Base-by-base conservation (phyloP, 495 filamentous ascomycete genomes). In the Penicillium waksmanii region DNA sequence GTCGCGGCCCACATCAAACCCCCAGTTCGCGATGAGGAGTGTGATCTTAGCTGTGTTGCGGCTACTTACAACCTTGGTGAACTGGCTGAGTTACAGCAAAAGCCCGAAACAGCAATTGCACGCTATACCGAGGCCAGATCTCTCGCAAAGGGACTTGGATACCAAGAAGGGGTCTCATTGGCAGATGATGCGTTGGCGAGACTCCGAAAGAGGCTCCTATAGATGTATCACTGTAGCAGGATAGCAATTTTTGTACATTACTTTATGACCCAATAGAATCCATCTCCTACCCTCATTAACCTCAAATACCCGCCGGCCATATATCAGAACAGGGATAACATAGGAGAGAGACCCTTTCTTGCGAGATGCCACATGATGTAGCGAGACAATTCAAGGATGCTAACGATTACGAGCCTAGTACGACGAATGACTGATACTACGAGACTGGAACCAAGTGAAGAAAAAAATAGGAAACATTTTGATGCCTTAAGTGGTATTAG, bases 1-100 rank as follows among this genome's bases (percentile, higher is more conserved):
- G 76, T 89, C 34, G 82, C 84, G 1, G 74, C 69, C 9, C 76
- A 69, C 6, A 88, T 91, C 27, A 56, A 75, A 25, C 80, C 83
- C 13, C 79, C 82, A 7, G 66, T 87, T n/a, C 77, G 89, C 47
- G 91, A 86, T 5, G 81, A 87, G 33, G 90, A 96, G 67, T 98
- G 95, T 68, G 92, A 96, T 74, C 63, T 86, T n/a, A 89, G 85
- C 13, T 97, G 95, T 69, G 89, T 87, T 0, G 87, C 85, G 10
- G 90, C 94, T n/a, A 88, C 87, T 42, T 86, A 90, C 70, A 97
- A 96, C 72, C 80, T 97, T 47, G 95, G 87, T 12, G 88, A 93
- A 58, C 84, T 98, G 61, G 87, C 91, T 1, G 82, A 88, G 58
- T 84, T 92, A 79, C 72, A 85, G 50, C 87, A 88, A 3, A 78